Evolutionary conservation across 768 basidiomycete species (phyloP).

Genomic region (Thelephora aurantiotincta): DNA sequence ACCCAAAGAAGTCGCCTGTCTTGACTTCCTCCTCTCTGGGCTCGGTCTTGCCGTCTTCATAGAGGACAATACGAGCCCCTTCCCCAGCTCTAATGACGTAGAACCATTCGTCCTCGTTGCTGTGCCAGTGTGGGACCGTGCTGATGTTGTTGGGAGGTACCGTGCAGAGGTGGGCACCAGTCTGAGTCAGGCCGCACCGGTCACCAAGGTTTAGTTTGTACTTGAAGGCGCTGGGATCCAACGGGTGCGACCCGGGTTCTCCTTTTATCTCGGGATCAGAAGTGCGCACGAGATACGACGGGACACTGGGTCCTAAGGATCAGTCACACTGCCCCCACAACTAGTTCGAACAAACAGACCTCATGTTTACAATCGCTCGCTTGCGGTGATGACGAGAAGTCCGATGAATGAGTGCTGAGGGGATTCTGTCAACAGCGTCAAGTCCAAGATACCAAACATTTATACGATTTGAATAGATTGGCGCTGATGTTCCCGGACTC

Average conservation of each 20-base stretch:
- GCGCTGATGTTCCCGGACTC: too few relatives aligned
- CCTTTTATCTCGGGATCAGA: not conserved
- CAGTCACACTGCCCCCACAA: too few relatives aligned
- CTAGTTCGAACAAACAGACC: too few relatives aligned
- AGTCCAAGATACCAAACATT: too few relatives aligned
- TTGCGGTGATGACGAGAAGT: too few relatives aligned
- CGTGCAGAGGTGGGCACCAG: slow-evolving; percentile 11
- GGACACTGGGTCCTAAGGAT: not conserved
- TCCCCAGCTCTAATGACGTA: slow-evolving; percentile 10
- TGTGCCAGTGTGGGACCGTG: slow-evolving; percentile 10
- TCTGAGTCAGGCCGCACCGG: slow-evolving; percentile 8
- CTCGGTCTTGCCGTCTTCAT: slow-evolving; percentile 5
- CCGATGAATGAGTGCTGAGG: too few relatives aligned
- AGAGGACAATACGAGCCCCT: slow-evolving; percentile 5
- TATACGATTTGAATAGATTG: too few relatives aligned
- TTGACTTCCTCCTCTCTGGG: slow-evolving; percentile 9
- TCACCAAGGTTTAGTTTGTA: slow-evolving; percentile 9
- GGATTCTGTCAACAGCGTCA: too few relatives aligned
- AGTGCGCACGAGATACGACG: slow-evolving; percentile 6
- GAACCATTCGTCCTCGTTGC: slow-evolving; percentile 12
- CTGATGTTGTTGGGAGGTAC: slow-evolving; percentile 8
- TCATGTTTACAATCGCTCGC: too few relatives aligned
- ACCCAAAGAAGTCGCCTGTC: slow-evolving; percentile 13
- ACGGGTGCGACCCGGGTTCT: slow-evolving; percentile 4
- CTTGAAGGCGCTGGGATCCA: slow-evolving; percentile 3